Percentiles rank a stretch among this genome's conserved stretches.
phyloP scores from a whole-genome alignment of 306 rosid genomes.

The Amphicarpaea edgeworthii region DNA sequence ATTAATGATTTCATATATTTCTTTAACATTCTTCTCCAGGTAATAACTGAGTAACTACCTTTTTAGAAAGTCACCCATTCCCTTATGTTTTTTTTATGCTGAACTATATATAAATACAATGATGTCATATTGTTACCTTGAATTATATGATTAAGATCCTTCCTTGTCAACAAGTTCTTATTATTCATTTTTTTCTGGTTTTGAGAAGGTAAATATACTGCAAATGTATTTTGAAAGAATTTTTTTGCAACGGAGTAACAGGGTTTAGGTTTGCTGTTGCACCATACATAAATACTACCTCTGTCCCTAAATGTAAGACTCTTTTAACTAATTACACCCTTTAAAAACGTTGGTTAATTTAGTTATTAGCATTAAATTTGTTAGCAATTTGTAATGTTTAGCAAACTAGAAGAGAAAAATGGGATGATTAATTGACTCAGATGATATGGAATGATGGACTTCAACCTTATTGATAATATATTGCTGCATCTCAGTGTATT shows the following conservation, averaged over 20 bases:
- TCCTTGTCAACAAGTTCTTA: neutral
- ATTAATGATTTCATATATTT: constrained; percentile 72
- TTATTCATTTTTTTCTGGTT: neutral
- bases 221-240: constrained; percentile 13
- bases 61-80: neutral
- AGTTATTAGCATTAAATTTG: too few species aligned
- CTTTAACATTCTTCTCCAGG: constrained; percentile 86
- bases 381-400: too few species aligned
- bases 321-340: too few species aligned
- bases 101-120: neutral
- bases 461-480: too few species aligned
- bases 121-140: neutral
- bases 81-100: constrained; percentile 1
- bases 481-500: too few species aligned
- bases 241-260: neutral
- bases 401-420: too few species aligned
- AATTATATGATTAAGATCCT: constrained; percentile 2
- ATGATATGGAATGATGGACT: too few species aligned
- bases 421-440: too few species aligned
- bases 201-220: constrained; percentile 9
- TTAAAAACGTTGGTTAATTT: too few species aligned
- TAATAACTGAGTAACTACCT: constrained; percentile 41
- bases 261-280: neutral
- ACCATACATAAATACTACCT: neutral
- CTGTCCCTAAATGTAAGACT: too few species aligned